Evolutionary conservation across 2,329 filamentous ascomycete species (phyloP).

Genomic region (Metarhizium robertsii): DNA sequence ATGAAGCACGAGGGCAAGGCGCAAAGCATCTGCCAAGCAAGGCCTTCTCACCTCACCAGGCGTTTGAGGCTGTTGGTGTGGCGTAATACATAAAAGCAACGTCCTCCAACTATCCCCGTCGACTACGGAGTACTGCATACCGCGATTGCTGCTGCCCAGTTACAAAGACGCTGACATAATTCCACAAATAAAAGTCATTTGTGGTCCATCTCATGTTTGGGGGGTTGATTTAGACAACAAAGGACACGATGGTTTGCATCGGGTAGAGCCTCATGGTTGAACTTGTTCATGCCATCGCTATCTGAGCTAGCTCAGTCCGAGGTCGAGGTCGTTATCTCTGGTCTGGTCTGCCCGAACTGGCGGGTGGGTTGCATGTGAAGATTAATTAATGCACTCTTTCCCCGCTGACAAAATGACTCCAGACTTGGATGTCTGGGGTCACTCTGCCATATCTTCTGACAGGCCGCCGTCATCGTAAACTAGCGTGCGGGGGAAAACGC

Average conservation of each 20-base stretch:
- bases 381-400: not conserved
- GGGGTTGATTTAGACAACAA: too few species aligned
- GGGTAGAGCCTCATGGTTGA: not conserved
- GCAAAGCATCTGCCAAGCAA: too few species aligned
- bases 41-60: not conserved
- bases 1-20: not conserved
- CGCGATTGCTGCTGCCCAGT: not conserved
- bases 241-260: too few species aligned
- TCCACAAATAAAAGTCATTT: not conserved
- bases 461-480: not conserved
- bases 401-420: not conserved
- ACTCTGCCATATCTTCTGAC: not conserved
- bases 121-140: too few species aligned
- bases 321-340: too few species aligned
- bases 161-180: not conserved
- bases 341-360: too few species aligned
- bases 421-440: not conserved
- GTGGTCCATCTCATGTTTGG: too few species aligned
- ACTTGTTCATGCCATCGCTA: not conserved
- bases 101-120: too few species aligned
- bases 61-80: not conserved
- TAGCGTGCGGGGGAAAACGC: constrained; percentile 1
- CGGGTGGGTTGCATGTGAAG: not conserved
- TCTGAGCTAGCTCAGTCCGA: not conserved
- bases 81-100: not conserved